Evolutionary conservation across 2,329 filamentous ascomycete genomes (phyloP), one percentile per base, ranked within the genome.

Genomic region (Fusarium tanahbumbuense): DNA sequence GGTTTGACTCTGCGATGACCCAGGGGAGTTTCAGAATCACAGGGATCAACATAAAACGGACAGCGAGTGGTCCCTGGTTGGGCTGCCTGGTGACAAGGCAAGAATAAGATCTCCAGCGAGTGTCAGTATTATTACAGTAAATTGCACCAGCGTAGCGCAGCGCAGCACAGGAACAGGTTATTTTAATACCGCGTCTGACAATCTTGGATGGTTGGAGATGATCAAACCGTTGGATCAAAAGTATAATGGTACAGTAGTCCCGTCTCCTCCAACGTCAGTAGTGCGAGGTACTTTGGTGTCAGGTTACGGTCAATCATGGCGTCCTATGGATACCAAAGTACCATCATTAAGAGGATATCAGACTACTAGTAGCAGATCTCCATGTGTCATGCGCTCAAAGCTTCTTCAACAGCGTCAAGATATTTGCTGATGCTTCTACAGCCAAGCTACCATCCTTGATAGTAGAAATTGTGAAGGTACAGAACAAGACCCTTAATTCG

Each of bases 21-120:
- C 70, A 74, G 72, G 72, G 68, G 72, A 73, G 72, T 74, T 74
- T 74, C 72, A 74, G 66, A 73, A 56, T 73, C 66, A 69, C 72
- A 73, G 68, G 72, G 72, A 75, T 74, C 68, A 73, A 70, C 68
- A 75, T 64, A 47, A 61, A 71, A 71, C 41, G 68, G 56, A 56
- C 50, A 60, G 37, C 40, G 54, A 48, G 49, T 67, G 58, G 53
- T 68, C 59, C 67, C 63, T 60, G n/a, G 37, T 45, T 46, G 32
- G 57, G 47, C 34, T 63, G 40, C 50, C 61, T 50, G 53, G 64
- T 52, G 58, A 59, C 64, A 64, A 52, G 34, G 25, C 44, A 56
- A 48, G 58, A 56, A 32, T 48, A 37, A 64, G 32, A 60, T 52
- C 57, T 41, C 44, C 55, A 47, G 9, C 20, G 20, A 70, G 58